phyloP scores from a whole-genome alignment of 768 basidiomycete genomes.

The Atractiella rhizophila region DNA sequence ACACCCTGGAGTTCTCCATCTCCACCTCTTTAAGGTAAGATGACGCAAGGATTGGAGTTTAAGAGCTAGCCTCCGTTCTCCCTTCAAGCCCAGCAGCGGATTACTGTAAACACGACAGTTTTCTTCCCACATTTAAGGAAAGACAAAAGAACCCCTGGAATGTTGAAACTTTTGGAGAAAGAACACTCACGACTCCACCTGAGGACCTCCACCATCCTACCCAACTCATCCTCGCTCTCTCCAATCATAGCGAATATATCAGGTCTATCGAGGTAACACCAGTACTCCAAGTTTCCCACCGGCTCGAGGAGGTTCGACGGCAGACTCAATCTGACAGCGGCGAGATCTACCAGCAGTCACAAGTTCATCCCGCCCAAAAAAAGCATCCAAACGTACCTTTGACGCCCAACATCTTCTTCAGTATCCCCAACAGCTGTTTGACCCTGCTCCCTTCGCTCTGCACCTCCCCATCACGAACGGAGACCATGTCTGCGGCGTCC shows the following conservation, averaged over 20 bases:
- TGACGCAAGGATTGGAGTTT: too few species aligned
- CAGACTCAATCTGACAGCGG: conserved; percentile 10
- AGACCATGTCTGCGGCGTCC: too few species aligned
- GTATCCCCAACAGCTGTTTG: conserved; percentile 11
- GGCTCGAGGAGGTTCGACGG: conserved; percentile 13
- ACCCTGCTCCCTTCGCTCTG: conserved; percentile 12
- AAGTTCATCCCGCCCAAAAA: not conserved
- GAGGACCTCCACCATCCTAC: conserved; percentile 76
- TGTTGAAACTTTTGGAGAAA: too few species aligned
- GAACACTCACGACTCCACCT: too few species aligned
- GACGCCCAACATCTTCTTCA: conserved; percentile 12
- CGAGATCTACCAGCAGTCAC: conserved; percentile 5
- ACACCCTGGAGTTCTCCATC: too few species aligned
- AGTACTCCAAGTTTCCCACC: conserved; percentile 13
- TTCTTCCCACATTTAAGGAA: too few species aligned
- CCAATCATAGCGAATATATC: conserved; percentile 15
- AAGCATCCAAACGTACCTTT: conserved; percentile 6
- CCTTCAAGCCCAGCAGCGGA: too few species aligned
- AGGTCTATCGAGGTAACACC: conserved; percentile 14
- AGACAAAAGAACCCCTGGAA: too few species aligned
- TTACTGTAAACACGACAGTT: too few species aligned
- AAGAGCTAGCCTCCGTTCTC: too few species aligned
- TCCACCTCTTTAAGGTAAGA: too few species aligned
- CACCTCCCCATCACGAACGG: too few species aligned
- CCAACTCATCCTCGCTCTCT: conserved; percentile 27